Conservation (phyloP, 2,329 filamentous ascomycete genomes). For the Rachicladosporium sp. region DNA sequence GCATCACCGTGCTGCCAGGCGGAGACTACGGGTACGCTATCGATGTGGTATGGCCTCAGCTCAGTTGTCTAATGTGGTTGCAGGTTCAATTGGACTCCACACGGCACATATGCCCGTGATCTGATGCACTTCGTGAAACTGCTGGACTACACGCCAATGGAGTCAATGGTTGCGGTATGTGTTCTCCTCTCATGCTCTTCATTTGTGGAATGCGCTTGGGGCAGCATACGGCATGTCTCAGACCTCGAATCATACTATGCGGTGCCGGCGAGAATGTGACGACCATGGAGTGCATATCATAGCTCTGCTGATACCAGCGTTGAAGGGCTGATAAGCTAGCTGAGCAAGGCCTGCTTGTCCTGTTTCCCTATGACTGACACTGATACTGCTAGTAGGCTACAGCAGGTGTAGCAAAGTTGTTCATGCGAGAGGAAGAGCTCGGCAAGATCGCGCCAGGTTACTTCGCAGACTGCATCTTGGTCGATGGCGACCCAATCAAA, state of each 20-base stretch:
- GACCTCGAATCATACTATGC: no score
- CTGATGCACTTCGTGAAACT: conserved; percentile 35
- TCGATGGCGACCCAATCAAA: conserved; percentile 40
- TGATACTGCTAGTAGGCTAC: conserved; percentile 27
- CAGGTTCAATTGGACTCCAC: conserved; percentile 1
- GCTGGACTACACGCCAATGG: conserved; percentile 33
- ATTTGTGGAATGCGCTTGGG: no score
- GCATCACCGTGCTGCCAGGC: conserved; percentile 35
- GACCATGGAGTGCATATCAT: no score
- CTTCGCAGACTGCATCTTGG: conserved; percentile 34
- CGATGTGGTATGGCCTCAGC: no score
- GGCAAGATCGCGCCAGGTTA: conserved; percentile 39
- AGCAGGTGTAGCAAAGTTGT: conserved; percentile 36
- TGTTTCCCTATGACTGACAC: no score
- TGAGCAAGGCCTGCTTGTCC: no score
- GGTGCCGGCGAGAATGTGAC: no score
- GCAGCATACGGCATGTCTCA: no score
- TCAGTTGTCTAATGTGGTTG: background rate
- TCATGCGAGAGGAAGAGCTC: conserved; percentile 34
- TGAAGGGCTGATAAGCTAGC: no score
- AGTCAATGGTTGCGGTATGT: conserved; percentile 25
- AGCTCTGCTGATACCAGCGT: no score
- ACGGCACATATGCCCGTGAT: conserved; percentile 31
- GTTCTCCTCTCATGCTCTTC: no score
- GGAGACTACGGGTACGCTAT: conserved; percentile 13